Evolutionary conservation across 2,329 filamentous ascomycete genomes (phyloP).

Genomic region (Sordariomycetes sp.): DNA sequence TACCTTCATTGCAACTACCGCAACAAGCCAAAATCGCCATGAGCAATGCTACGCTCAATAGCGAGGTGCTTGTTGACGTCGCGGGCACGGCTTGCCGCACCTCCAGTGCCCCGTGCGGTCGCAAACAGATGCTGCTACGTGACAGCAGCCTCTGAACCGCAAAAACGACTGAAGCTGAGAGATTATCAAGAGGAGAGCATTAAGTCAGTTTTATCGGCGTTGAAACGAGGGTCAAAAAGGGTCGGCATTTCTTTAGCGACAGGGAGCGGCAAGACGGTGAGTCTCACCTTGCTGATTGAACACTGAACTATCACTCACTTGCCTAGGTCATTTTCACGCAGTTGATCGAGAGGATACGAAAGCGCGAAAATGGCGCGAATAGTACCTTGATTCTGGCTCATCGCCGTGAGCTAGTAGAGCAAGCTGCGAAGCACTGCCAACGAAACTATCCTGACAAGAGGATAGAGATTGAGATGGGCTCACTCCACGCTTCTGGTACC

Average conservation of each 20-base stretch:
- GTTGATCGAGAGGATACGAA: slow-evolving; percentile 68
- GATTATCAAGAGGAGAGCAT: slow-evolving; percentile 91
- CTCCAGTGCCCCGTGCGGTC: not conserved
- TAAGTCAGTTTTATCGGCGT: slow-evolving; percentile 62
- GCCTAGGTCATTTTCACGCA: slow-evolving; percentile 87
- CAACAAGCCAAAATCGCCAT: slow-evolving; percentile 12
- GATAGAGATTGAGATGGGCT: slow-evolving; percentile 90
- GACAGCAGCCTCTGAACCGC: slow-evolving; percentile 3
- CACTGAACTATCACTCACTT: slow-evolving; percentile 2
- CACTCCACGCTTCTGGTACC: slow-evolving; percentile 61
- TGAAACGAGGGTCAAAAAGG: slow-evolving; percentile 65
- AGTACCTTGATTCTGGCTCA: slow-evolving; percentile 90
- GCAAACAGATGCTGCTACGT: not conserved
- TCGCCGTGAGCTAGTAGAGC: slow-evolving; percentile 85
- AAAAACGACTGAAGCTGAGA: slow-evolving; percentile 48
- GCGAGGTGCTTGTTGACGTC: slow-evolving; percentile 16
- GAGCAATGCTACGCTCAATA: slow-evolving; percentile 25
- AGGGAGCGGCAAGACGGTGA: slow-evolving; percentile 78
- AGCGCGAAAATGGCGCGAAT: slow-evolving; percentile 39
- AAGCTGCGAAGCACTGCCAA: slow-evolving; percentile 79
- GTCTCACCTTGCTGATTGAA: slow-evolving; percentile 11
- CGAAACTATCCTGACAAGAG: slow-evolving; percentile 69
- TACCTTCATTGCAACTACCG: too few relatives aligned
- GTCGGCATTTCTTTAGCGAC: slow-evolving; percentile 82
- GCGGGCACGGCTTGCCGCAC: not conserved